phyloP scores from a whole-genome alignment of 106 monocot species.

The Chionographis japonica region DNA sequence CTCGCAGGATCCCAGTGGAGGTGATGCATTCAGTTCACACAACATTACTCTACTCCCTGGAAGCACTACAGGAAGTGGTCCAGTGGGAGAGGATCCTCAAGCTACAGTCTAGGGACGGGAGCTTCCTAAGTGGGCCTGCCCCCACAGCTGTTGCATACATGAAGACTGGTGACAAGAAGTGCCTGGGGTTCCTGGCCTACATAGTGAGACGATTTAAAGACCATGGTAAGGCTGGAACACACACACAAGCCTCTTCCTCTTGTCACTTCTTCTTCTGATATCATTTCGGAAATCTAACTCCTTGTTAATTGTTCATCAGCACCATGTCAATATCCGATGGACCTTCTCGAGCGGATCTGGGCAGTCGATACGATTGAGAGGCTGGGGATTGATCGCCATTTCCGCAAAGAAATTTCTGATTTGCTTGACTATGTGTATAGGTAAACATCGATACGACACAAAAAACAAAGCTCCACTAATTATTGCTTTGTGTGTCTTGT shows the following conservation, averaged over 20 bases:
- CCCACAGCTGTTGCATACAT: slow-evolving; percentile 20
- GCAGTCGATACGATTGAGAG: slow-evolving; percentile 26
- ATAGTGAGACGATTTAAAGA: slow-evolving; percentile 16
- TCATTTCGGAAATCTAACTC: not conserved
- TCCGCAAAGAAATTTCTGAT: slow-evolving; percentile 23
- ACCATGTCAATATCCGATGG: slow-evolving; percentile 23
- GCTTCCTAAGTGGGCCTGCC: slow-evolving; percentile 10
- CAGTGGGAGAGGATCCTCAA: slow-evolving; percentile 16
- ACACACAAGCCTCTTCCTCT: not conserved
- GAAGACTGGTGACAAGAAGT: slow-evolving; percentile 19
- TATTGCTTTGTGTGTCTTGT: no score
- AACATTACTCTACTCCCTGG: slow-evolving; percentile 21
- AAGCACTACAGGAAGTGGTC: slow-evolving; percentile 24
- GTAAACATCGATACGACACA: not conserved
- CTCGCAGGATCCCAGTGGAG: slow-evolving; percentile 21
- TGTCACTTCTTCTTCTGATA: not conserved
- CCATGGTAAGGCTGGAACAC: slow-evolving; percentile 1
- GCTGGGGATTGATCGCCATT: slow-evolving; percentile 30
- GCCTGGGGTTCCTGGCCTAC: slow-evolving; percentile 17
- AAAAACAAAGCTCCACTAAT: not conserved
- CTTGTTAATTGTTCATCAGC: slow-evolving; percentile 6
- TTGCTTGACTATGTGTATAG: slow-evolving; percentile 23
- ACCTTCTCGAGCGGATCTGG: slow-evolving; percentile 30
- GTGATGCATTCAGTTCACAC: slow-evolving; percentile 20
- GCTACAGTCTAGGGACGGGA: slow-evolving; percentile 15